Percentiles rank a stretch among this genome's conserved stretches.
Evolutionary conservation across 2,329 filamentous ascomycete genomes (phyloP).

Genomic region (Penicillium occitanis): DNA sequence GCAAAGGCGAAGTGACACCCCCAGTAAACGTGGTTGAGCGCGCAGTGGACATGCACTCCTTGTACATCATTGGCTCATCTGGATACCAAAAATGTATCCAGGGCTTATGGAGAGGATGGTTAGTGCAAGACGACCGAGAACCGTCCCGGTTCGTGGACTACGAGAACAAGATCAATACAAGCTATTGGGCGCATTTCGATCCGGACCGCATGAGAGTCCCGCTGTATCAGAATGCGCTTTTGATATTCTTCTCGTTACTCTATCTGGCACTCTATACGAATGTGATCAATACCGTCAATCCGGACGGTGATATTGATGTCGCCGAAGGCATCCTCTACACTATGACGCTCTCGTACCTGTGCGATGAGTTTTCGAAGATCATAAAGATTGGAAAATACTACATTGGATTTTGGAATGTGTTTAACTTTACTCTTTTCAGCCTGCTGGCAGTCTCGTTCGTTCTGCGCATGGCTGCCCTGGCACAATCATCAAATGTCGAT

Average conservation of each 20-base stretch:
- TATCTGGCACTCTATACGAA: slow-evolving; percentile 84
- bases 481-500: slow-evolving; percentile 55
- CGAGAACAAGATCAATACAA: slow-evolving; percentile 73
- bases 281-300: slow-evolving; percentile 93
- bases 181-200: slow-evolving; percentile 79
- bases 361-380: slow-evolving; percentile 82
- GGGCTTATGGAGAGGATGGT: slow-evolving; percentile 92
- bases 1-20: slow-evolving; percentile 67
- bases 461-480: slow-evolving; percentile 74
- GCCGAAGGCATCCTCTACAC: slow-evolving; percentile 83
- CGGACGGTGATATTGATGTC: slow-evolving; percentile 75
- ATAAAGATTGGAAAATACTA: slow-evolving; percentile 94
- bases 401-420: slow-evolving; percentile 94
- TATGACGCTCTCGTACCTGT: slow-evolving; percentile 88
- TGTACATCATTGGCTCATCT: slow-evolving; percentile 83
- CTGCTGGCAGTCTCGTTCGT: slow-evolving; percentile 76
- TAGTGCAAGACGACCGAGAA: slow-evolving; percentile 92
- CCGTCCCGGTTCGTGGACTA: slow-evolving; percentile 88
- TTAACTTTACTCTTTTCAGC: slow-evolving; percentile 80
- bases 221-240: slow-evolving; percentile 85
- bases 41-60: slow-evolving; percentile 86
- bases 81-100: slow-evolving; percentile 95
- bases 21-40: slow-evolving; percentile 90
- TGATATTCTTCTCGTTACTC: slow-evolving; percentile 78
- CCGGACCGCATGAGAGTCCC: slow-evolving; percentile 93